Base-by-base conservation (phyloP, 768 basidiomycete species). In the Rhodosporidiobolus sp. region DNA sequence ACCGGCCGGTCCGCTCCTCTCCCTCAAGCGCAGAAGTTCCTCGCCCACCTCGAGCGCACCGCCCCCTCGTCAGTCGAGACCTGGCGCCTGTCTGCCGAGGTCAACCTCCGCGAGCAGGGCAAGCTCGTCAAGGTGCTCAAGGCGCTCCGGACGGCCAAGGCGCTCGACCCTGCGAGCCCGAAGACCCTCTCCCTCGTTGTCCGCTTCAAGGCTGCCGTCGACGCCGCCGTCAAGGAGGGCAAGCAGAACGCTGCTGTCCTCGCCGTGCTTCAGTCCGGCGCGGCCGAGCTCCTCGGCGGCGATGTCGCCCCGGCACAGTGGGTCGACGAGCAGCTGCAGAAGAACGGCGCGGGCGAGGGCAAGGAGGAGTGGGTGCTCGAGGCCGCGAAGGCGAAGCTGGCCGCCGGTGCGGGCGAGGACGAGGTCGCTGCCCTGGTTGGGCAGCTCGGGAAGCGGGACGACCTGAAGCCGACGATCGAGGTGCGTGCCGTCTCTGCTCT, bases 31-130 rank as follows among this genome's bases (percentile, higher is more conserved):
- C 84, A 85, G 60, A 90, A 89, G 78, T 79, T 91, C 28, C 83
- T 95, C 34, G 82, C 81, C 32, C 90, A 89, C 6, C 80, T 97
- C 6, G 83, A 84, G 16, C 84, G 82, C 11, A 82, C 88, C 26
- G 85, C 84, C 0, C 80, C 82, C 20, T 79, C 84, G 5, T 83
- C 87, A 58, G 81, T 91, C 17, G 87, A 91, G 46, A 86, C 87
- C 38, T 94, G 92, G 89, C 80, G 88, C 60, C 84, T 85, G 1
- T 83, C 84, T 10, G 95, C 90, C 78, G 93, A 96, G 78, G 89
- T 97, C 89, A 38, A 84, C 90, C 59, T 86, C 91, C 70, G 86
- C 88, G 52, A 48, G n/a, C n/a, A n/a, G 94, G 94, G 87, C 79
- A 91, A 92, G 80, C 87, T 88, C 70, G 82, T 94, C 48, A 90